Evolutionary conservation across 768 basidiomycete species (phyloP), one percentile per base, ranked within the genome.

Genomic region (Boletus tylopilopsis): DNA sequence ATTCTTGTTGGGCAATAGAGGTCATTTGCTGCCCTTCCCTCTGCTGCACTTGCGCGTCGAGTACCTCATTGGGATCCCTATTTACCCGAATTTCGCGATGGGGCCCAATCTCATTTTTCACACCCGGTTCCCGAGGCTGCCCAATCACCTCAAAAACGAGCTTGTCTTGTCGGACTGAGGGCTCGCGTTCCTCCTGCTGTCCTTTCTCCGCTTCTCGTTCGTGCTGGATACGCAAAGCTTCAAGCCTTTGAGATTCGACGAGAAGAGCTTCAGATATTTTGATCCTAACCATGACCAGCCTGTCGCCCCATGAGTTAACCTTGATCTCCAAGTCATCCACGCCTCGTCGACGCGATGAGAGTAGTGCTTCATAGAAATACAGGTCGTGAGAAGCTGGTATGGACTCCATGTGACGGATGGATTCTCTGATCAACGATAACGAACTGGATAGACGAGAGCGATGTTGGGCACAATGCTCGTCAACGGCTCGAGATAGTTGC

Each of bases 361-460:
- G 73, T 1, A 89, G 47, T 19, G 62, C 60, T 40, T 82, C 76
- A 36, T 76, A 73, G n/a, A 76, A 67, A 35, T 71, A 60, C 16
- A 69, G 46, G 44, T 82, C 80, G 25, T 70, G 64, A 2, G 68
- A 62, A 37, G 70, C 68, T 29, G 80, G 73, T 9, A 65, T 52
- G 27, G 70, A 57, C n/a, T 84, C 79, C 73, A 91, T 80, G 21
- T 66, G 68, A 18, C 73, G 73, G 18, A 89, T 68, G 3, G 79
- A 64, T 37, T 80, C 77, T 18, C 76, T 81, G 37, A 83, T 73
- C 6, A 74, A 69, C 16, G 79, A 76, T 36, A 87, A 68, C 0
- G 78, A 78, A 21, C 73, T 71, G 12, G 72, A 64, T 53, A 80
- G 69, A 25, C 63, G 60, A 47, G 66, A 54, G 56, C 71, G 68